Percentiles rank a stretch among this genome's conserved stretches.
These are phyloP conservation scores for Lepidopterella palustris DNA, from an alignment of 495 filamentous ascomycete species.

Conservation along the genomic window DNA sequence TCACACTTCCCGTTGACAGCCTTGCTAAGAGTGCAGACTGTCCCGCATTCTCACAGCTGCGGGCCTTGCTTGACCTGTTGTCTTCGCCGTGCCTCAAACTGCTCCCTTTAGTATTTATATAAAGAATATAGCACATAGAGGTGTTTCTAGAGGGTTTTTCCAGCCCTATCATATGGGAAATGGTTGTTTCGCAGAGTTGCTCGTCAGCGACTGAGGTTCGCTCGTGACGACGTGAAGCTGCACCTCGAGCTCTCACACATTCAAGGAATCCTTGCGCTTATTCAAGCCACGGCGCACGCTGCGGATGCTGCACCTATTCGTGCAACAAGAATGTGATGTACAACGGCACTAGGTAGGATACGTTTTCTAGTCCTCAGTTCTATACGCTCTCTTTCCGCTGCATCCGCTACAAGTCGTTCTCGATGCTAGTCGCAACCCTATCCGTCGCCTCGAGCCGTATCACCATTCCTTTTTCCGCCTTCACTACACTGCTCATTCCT, in stretches of 20 bases:
- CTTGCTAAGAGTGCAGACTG: not conserved
- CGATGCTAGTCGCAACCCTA: no score
- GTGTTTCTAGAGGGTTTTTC: not conserved
- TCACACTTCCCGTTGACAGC: not conserved
- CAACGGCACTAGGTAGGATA: not conserved
- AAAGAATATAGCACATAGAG: not conserved
- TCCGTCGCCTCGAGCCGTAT: no score
- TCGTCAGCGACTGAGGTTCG: no score
- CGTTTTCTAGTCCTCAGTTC: not conserved
- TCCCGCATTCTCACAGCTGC: not conserved
- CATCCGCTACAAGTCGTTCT: not conserved
- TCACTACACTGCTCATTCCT: no score
- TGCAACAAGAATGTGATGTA: not conserved
- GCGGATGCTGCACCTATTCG: not conserved
- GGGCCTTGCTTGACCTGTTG: not conserved
- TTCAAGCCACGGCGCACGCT: not conserved
- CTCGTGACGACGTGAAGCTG: no score
- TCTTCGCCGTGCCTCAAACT: not conserved
- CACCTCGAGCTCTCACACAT: not conserved
- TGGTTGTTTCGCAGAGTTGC: no score
- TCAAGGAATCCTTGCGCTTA: not conserved
- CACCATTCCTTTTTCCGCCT: no score
- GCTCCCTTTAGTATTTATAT: not conserved
- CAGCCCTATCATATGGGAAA: not conserved
- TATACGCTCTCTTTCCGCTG: not conserved